These are phyloP conservation scores for Stylonectria norvegica DNA, from an alignment of 2,329 filamentous ascomycete genomes.

Conservation along the genomic window DNA sequence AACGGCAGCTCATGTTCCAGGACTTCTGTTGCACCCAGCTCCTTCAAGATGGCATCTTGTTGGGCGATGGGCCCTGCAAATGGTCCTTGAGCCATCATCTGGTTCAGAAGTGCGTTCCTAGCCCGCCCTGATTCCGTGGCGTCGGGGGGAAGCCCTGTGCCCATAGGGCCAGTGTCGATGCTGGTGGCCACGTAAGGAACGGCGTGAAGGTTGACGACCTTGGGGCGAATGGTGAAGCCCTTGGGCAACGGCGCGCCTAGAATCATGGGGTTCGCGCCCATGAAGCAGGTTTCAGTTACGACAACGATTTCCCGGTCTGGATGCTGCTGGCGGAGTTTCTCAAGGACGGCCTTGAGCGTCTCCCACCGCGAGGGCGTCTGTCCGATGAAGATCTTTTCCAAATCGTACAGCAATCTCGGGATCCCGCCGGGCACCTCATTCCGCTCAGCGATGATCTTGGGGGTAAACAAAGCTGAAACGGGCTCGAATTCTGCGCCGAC, in stretches of 20 bases:
- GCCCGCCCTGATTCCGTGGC: slow-evolving; percentile 33
- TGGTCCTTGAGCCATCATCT: slow-evolving; percentile 21
- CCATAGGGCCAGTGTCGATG: slow-evolving; percentile 38
- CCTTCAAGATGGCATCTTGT: slow-evolving; percentile 24
- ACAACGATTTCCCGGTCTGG: slow-evolving; percentile 39
- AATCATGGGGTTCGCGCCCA: slow-evolving; percentile 36
- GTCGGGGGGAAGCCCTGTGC: slow-evolving; percentile 38
- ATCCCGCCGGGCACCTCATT: slow-evolving; percentile 17
- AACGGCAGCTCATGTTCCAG: slow-evolving; percentile 18
- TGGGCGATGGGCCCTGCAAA: slow-evolving; percentile 21
- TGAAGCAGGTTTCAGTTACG: slow-evolving; percentile 39
- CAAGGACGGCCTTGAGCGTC: slow-evolving; percentile 34
- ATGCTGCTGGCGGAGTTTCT: slow-evolving; percentile 30
- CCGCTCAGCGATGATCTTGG: slow-evolving; percentile 18
- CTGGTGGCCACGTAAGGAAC: slow-evolving; percentile 36
- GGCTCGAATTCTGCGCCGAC: slow-evolving; percentile 37
- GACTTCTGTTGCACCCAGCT: slow-evolving; percentile 27
- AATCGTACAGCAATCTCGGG: slow-evolving; percentile 30
- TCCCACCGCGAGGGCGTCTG: slow-evolving; percentile 32
- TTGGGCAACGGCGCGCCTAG: slow-evolving; percentile 36
- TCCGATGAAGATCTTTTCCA: slow-evolving; percentile 22
- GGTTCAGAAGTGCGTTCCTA: slow-evolving; percentile 30
- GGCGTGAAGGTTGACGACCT: slow-evolving; percentile 38
- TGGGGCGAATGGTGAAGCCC: slow-evolving; percentile 35
- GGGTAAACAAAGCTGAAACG: slow-evolving; percentile 7